These are phyloP conservation scores for Macrolepiota albuminosa DNA, from an alignment of 768 basidiomycete genomes.

Conservation along the genomic window DNA sequence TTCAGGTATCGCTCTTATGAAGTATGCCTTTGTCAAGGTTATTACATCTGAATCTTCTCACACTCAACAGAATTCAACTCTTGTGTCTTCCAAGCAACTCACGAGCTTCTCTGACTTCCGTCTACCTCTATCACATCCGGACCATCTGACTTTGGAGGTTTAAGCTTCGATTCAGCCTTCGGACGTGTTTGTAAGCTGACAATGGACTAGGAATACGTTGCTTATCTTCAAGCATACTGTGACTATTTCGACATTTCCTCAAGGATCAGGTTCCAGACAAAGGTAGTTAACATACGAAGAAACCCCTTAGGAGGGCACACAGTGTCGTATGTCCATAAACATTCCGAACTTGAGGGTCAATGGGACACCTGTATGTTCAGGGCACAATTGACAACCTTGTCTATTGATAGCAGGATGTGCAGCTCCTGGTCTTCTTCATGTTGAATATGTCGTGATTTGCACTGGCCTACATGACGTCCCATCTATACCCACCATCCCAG, in stretches of 20 bases:
- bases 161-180: background rate
- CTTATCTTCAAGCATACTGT: conserved; percentile 45
- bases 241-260: conserved; percentile 33
- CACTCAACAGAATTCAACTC: conserved; percentile 34
- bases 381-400: background rate
- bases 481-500: conserved; percentile 44
- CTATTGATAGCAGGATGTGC: background rate
- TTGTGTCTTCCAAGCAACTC: conserved; percentile 57
- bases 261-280: conserved; percentile 31
- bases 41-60: background rate
- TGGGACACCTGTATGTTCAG: conserved; percentile 24
- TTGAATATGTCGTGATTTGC: conserved; percentile 42
- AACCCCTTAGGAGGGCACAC: conserved; percentile 29
- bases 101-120: conserved; percentile 60
- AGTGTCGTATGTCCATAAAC: conserved; percentile 27
- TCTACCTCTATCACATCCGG: conserved; percentile 37
- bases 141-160: conserved; percentile 43
- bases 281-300: conserved; percentile 34
- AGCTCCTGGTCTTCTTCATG: conserved; percentile 28
- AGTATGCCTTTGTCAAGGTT: conserved; percentile 16
- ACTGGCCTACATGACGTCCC: conserved; percentile 56
- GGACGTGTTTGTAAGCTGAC: background rate
- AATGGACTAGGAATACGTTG: conserved; percentile 38
- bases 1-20: conserved; percentile 47
- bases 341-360: conserved; percentile 14